Base-by-base conservation (phyloP, 345 rosid species). In the Bruguiera sexangula region DNA sequence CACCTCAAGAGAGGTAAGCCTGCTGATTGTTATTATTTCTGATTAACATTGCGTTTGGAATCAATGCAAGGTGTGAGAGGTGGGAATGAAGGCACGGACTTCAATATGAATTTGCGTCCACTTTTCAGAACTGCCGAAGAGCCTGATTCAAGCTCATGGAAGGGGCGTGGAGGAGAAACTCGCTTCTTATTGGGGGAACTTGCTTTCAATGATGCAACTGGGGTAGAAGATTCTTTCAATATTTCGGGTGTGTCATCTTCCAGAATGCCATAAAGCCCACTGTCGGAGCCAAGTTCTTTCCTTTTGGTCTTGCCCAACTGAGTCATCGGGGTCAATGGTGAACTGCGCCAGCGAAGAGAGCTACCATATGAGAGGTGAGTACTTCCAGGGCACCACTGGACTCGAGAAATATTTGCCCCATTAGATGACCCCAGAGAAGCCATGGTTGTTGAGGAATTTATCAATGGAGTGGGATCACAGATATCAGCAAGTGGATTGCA, bases 31-130 rank as follows among this genome's bases (percentile, higher is more conserved):
- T 71, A 24, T 64, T 50, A 27, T 73, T 69, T 69, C 68, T 74
- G 53, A 30, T 69, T 36, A 21, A 50, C 39, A 65, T 63, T 61
- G 66, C 67, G 68, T 68, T 77, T 75, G 30, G 80, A 66, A 53
- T 76, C 78, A 3, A 62, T 46, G 59, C 84, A 75, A 30, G 87
- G 88, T 26, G 85, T 84, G 72, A 84, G 84, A 63, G 88, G 84
- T 29, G 89, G 90, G 72, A 83, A 79, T 58, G 90, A 78, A 27
- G 90, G 85, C 56, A 86, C 79, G 1, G 88, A 72, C 71, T 72
- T 82, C 63, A 88, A 71, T 59, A 84, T 78, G 79, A 88, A 86
- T 78, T 78, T 88, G 51, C 84, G 82, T 31, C 89, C 87, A 69
- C 83, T 85, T 78, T 71, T 83, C 78, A 84, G 66, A 53, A 62